phyloP scores from a whole-genome alignment of 2,329 filamentous ascomycete species.

The Phialocephala sp. region DNA sequence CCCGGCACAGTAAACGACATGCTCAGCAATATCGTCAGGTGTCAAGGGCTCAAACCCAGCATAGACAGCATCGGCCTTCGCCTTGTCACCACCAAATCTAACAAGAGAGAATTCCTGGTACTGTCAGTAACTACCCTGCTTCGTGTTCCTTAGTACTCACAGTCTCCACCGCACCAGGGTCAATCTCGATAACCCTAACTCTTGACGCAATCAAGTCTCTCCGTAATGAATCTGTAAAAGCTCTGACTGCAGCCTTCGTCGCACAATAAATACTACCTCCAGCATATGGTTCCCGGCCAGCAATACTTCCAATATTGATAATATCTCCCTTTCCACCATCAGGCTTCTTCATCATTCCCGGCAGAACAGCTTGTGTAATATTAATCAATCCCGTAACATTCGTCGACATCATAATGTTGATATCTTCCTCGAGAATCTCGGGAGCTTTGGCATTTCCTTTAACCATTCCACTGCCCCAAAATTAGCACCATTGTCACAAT shows the following conservation, averaged over 20 bases:
- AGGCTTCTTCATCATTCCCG: constrained; percentile 73
- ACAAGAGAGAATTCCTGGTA: constrained; percentile 83
- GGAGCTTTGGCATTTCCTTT: constrained; percentile 87
- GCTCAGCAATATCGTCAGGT: constrained; percentile 88
- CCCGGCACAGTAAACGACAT: constrained; percentile 84
- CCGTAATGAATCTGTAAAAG: constrained; percentile 81
- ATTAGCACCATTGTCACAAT: constrained; percentile 9
- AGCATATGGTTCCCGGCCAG: constrained; percentile 84
- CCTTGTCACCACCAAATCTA: constrained; percentile 85
- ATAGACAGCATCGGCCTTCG: constrained; percentile 89
- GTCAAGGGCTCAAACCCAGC: constrained; percentile 82
- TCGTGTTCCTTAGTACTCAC: constrained; percentile 44
- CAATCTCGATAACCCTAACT: constrained; percentile 85
- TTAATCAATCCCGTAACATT: constrained; percentile 96
- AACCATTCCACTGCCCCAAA: constrained; percentile 66
- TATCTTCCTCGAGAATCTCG: constrained; percentile 80
- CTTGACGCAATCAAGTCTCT: constrained; percentile 82
- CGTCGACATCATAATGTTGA: constrained; percentile 86
- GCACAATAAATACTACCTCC: constrained; percentile 93
- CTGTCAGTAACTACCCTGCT: neutral
- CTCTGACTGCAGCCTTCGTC: constrained; percentile 86
- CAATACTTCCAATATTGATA: constrained; percentile 93
- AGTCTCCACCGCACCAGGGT: constrained; percentile 92
- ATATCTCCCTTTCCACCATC: constrained; percentile 87
- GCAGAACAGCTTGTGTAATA: constrained; percentile 91